Evolutionary conservation across 495 filamentous ascomycete species (phyloP).

Genomic region (Neurospora sp.): DNA sequence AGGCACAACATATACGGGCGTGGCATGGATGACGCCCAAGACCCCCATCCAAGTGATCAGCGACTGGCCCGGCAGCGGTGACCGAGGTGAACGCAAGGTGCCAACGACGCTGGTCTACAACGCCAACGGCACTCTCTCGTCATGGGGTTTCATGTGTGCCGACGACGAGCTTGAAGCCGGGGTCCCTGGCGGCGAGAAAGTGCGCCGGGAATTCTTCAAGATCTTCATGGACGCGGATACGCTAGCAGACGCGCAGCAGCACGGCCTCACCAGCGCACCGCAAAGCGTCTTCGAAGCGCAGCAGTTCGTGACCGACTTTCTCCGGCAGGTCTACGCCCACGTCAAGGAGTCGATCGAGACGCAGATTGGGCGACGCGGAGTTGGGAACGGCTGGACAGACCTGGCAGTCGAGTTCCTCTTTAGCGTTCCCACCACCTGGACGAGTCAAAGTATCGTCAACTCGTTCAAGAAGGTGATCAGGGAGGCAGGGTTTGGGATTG

Average conservation of each 20-base stretch:
- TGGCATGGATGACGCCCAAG: constrained; percentile 41
- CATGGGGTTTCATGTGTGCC: constrained; percentile 51
- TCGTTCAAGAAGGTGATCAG: constrained; percentile 41
- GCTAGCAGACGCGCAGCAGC: constrained; percentile 24
- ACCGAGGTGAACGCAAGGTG: constrained; percentile 47
- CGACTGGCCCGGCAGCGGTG: constrained; percentile 48
- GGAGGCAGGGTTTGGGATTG: constrained; percentile 40
- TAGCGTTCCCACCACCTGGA: constrained; percentile 61
- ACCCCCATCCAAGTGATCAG: constrained; percentile 46
- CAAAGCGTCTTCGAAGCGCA: constrained; percentile 36
- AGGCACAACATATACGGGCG: constrained; percentile 54
- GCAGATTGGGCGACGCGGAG: constrained; percentile 21
- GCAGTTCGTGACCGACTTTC: constrained; percentile 45
- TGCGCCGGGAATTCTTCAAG: constrained; percentile 49
- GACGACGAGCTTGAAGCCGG: constrained; percentile 28
- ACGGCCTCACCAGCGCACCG: constrained; percentile 22
- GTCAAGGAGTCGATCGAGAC: constrained; percentile 37
- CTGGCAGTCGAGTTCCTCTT: constrained; percentile 53
- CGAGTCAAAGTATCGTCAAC: constrained; percentile 45
- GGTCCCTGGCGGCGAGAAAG: constrained; percentile 17
- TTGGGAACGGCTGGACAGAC: constrained; percentile 33
- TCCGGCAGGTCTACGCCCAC: constrained; percentile 45
- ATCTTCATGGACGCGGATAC: constrained; percentile 41
- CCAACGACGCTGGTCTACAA: constrained; percentile 47
- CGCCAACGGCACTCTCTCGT: constrained; percentile 25